Percentiles rank a stretch among this genome's conserved stretches.
These are phyloP conservation scores for Botrytis sinoallii DNA, from an alignment of 2,329 filamentous ascomycete species.

Conservation along the genomic window DNA sequence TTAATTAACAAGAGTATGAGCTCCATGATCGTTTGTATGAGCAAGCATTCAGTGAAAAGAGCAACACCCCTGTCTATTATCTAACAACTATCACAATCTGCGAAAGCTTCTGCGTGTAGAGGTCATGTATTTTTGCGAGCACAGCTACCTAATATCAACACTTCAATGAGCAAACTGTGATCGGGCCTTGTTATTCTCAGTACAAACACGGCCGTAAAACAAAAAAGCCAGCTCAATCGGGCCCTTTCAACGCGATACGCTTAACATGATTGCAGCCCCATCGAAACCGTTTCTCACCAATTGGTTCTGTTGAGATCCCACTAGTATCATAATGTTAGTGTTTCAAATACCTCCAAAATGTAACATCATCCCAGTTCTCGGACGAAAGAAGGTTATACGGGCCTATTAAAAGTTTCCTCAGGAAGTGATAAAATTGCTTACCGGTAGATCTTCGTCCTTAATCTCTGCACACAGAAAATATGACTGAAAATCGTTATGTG, in stretches of 20 bases:
- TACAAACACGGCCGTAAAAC: not conserved
- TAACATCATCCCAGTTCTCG: not conserved
- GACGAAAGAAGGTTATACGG: not conserved
- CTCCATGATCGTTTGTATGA: not conserved
- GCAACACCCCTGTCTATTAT: not conserved
- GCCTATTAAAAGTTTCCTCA: not conserved
- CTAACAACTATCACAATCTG: not conserved
- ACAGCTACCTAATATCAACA: not conserved
- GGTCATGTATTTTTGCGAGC: not conserved
- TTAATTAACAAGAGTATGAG: not conserved
- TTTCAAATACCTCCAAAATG: not conserved
- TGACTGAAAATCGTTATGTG: not conserved
- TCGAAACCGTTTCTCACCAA: not conserved
- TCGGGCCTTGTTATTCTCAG: accelerated
- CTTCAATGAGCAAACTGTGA: not conserved
- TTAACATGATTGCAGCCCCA: not conserved
- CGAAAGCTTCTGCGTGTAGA: not conserved
- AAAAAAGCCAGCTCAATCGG: not conserved
- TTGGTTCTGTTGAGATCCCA: not conserved
- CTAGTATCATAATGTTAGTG: not conserved
- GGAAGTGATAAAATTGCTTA: not conserved
- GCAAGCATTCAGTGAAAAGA: not conserved
- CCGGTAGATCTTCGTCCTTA: not conserved
- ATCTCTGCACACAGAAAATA: not conserved
- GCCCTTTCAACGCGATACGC: not conserved